These are phyloP conservation scores for Citrus unshiu DNA, from an alignment of 345 rosid genomes.

Conservation along the genomic window DNA sequence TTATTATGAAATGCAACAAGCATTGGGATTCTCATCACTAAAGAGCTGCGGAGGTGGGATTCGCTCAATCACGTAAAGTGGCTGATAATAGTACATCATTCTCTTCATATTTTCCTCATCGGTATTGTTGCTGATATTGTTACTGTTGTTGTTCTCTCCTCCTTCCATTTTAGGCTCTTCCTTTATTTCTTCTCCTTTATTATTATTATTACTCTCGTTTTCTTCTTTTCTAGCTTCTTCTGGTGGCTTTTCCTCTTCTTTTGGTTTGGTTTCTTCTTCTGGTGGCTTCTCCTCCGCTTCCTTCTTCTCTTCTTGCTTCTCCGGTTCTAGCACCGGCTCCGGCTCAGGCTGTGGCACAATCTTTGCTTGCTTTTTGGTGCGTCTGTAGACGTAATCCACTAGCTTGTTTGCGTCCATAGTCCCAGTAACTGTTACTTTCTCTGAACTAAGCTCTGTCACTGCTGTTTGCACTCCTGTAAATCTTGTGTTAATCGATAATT, in stretches of 20 bases:
- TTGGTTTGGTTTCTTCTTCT: conserved; percentile 38
- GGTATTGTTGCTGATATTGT: not conserved
- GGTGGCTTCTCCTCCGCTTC: conserved; percentile 30
- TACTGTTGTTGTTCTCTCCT: conserved; percentile 3
- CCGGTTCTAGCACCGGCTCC: conserved; percentile 41
- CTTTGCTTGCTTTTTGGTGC: conserved; percentile 79
- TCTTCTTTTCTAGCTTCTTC: conserved; percentile 19
- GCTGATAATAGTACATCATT: conserved; percentile 61
- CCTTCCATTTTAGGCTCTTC: conserved; percentile 19
- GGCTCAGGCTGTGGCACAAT: conserved; percentile 72
- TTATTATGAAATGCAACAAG: conserved; percentile 69
- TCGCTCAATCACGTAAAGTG: conserved; percentile 61
- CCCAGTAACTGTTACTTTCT: conserved; percentile 82
- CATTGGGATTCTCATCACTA: conserved; percentile 97
- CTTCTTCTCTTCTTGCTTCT: conserved; percentile 39
- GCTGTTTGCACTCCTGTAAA: conserved; percentile 74
- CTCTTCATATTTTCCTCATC: conserved; percentile 66
- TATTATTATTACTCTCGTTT: conserved; percentile 8
- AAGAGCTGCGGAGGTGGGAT: conserved; percentile 89
- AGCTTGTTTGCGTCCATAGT: conserved; percentile 82
- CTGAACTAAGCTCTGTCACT: conserved; percentile 56
- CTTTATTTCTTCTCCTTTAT: conserved; percentile 12
- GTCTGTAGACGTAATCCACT: conserved; percentile 74
- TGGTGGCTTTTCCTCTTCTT: conserved; percentile 31
- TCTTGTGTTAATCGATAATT: too few species aligned